Base-by-base conservation (phyloP, 768 basidiomycete species). In the Candolleomyces efflorescens region DNA sequence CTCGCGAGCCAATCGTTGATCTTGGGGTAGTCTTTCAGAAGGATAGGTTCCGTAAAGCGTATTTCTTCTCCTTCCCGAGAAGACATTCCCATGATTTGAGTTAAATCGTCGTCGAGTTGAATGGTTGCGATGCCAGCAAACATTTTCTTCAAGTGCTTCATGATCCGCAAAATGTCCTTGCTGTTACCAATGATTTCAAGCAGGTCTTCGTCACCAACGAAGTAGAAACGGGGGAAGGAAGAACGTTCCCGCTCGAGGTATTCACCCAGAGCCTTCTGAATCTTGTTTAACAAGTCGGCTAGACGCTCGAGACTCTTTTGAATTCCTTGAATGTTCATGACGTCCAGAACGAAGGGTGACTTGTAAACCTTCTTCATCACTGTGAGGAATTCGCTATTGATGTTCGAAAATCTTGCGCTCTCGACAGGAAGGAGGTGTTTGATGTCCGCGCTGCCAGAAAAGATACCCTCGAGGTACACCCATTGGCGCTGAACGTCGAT, bases 311-410 rank as follows among this genome's bases (percentile, higher is more conserved):
- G 77, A 62, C 90, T 94, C 77, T 99, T 98, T 75, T 99, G 97
- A 58, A 99, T 90, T 27, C 90, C 91, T 59, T 85, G 88, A 62
- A 98, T 96, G 68, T 95, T 95, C 81, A 98, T 85, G 56, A 99
- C 94, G 65, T 99, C 97, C 51, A 98, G 77, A 45, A 98, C 88
- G 71, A 98, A 96, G 0, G 97, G 95, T 13, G 96, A 98, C 74
- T 98, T 98, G 84, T 96, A 95, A 58, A 99, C 97, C 72, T 96
- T 96, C 80, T 98, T 98, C 97, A 99, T 98, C 62, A 98, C 94
- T 0, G 92, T 86, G 52, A 98, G 79, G 76, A 99, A 99, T 69
- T 99, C 97, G 46, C 92, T 85, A 70, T 99, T 98, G 80, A 99
- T 99, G 73, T 95, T 98, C 69, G 91, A 89, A 77, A 99, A 99